Base-by-base conservation (phyloP, 2,329 filamentous ascomycete species). In the Aspergillus ochraceoroseus region DNA sequence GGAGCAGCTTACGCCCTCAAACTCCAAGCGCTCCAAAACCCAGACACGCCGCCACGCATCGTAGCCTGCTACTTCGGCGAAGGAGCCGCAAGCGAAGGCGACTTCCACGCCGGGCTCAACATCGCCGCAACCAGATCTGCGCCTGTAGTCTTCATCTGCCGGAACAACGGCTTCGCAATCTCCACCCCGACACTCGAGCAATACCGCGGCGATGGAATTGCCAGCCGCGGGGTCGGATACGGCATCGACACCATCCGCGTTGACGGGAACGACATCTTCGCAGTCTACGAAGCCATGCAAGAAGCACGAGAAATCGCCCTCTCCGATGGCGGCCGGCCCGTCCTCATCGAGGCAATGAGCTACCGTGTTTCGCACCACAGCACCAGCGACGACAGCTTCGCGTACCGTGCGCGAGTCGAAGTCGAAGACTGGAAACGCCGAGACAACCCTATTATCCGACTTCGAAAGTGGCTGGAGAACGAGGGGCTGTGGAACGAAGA, bases 361-460 rank as follows among this genome's bases (percentile, higher is more conserved):
- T 98, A 98, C 67, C 87, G 92, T n/a, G 89, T 96, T 29, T 90
- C 86, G 5, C 88, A 98, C 62, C 92, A 98, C 70, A 95, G 87
- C 65, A 98, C 92, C 0, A 92, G 85, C 0, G 92, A 98, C 59
- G 92, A 98, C 67, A 92, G 85, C 17, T 98, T 95, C 58, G 92
- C 92, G 0, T 98, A 98, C 69, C 84, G 92, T 6, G 88, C 89
- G 1, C 80, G 84, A 17, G 82, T 95, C 1, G 92, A 98, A 59
- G 92, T 98, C 5, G 85, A 95, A 61, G 87, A 94, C 61, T 95
- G 88, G 88, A 94, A 94, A 65, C 64, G 87, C 0, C 74, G 88
- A 8, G 89, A 95, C 59, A 95, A 95, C 57, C 88, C 88, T 1
- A 83, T 95, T 35, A 87, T 85, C 2, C 76, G 88, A 8, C 62